A percentile compares a stretch with the other conserved stretches of the same genome.
Conservation (phyloP, 2,329 filamentous ascomycete species). For the Stagonosporopsis vannaccii region DNA sequence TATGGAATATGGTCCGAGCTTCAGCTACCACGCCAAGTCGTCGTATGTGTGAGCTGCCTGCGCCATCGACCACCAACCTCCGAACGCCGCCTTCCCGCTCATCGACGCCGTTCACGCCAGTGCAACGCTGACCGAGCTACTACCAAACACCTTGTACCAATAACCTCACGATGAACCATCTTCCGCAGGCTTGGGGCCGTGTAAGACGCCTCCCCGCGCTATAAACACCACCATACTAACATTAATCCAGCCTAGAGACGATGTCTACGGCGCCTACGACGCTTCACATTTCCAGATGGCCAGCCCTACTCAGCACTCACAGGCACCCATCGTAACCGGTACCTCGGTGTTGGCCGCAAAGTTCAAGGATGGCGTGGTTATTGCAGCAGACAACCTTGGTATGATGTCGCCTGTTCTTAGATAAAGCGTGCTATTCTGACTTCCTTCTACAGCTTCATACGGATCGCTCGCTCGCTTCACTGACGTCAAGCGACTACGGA, state of each 20-base stretch:
- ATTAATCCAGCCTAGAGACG: slow-evolving; percentile 81
- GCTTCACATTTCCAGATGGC: slow-evolving; percentile 78
- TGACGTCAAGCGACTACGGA: slow-evolving; percentile 92
- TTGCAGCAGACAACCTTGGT: slow-evolving; percentile 97
- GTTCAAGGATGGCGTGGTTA: slow-evolving; percentile 94
- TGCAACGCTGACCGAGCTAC: neutral
- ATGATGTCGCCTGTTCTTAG: slow-evolving; percentile 34
- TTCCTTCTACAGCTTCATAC: slow-evolving; percentile 76
- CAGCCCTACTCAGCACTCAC: slow-evolving; percentile 78
- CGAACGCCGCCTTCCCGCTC: slow-evolving; percentile 20
- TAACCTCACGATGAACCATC: slow-evolving; percentile 65
- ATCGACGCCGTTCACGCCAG: neutral
- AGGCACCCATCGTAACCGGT: slow-evolving; percentile 92
- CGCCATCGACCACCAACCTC: slow-evolving; percentile 29
- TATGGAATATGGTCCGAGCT: slow-evolving; percentile 7
- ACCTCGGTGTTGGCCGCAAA: slow-evolving; percentile 95
- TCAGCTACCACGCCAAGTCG: slow-evolving; percentile 16
- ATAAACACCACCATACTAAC: slow-evolving; percentile 28
- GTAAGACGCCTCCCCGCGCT: slow-evolving; percentile 52
- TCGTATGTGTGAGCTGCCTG: slow-evolving; percentile 42
- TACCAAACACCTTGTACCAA: neutral
- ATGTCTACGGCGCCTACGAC: slow-evolving; percentile 95
- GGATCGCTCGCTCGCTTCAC: slow-evolving; percentile 94
- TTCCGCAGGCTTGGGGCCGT: slow-evolving; percentile 71
- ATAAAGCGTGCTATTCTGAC: slow-evolving; percentile 18